These are phyloP conservation scores for Persicaria tinctoria DNA, from an alignment of 148 eudicot genomes.

Conservation along the genomic window DNA sequence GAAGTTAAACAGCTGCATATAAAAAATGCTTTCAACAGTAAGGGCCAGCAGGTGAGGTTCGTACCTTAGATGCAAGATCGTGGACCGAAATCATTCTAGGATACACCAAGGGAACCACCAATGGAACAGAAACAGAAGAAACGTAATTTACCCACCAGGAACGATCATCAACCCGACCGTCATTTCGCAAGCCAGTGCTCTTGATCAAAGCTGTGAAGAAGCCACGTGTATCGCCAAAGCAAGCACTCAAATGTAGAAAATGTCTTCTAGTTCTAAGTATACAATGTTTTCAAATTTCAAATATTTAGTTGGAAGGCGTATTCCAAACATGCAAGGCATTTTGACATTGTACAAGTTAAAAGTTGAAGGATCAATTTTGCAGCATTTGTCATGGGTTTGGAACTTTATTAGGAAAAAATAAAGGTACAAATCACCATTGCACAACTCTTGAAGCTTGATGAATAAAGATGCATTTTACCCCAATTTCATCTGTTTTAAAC, in stretches of 20 bases:
- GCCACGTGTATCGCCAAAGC: neutral
- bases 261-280: neutral
- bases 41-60: neutral
- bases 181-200: slow-evolving; percentile 74
- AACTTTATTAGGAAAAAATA: too few species aligned
- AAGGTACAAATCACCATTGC: too few species aligned
- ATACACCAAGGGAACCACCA: slow-evolving; percentile 92
- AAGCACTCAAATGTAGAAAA: neutral
- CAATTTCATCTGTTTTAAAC: neutral
- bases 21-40: neutral
- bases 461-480: too few species aligned
- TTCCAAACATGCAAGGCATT: too few species aligned
- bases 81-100: slow-evolving; percentile 88
- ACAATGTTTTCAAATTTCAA: neutral
- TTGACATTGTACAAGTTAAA: too few species aligned
- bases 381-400: too few species aligned
- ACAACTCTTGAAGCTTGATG: neutral
- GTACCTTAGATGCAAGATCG: slow-evolving; percentile 77
- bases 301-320: neutral
- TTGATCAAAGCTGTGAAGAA: slow-evolving; percentile 65
- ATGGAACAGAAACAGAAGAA: slow-evolving; percentile 64
- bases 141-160: slow-evolving; percentile 81
- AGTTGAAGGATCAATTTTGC: too few species aligned
- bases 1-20: neutral
- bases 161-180: slow-evolving; percentile 85